Base-by-base conservation (phyloP, 164 flowering plant species). In the Piper betle region DNA sequence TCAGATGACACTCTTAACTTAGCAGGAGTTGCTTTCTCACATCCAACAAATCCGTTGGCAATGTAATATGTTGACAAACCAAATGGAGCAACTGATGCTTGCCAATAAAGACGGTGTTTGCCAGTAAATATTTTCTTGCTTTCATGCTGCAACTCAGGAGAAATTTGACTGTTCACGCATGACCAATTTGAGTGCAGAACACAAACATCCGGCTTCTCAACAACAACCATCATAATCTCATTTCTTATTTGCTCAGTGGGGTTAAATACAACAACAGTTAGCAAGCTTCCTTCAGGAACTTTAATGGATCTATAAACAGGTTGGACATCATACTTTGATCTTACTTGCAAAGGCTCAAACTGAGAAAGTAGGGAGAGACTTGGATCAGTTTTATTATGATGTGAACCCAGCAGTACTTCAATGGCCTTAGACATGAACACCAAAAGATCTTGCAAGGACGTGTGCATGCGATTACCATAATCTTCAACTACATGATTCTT, bases 401-500 rank as follows among this genome's bases (percentile, higher is more conserved):
- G 93, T 61, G 82, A 68, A 6, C 86, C 87, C 16, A 94, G 82
- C 25, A 94, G 75, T 37, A 78, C 78, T 74, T 94, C 97, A 73
- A 88, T 78, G 53, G 88, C 86, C 71, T 91, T 94, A 39, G 99
- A 79, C 97, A 94, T 94, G 73, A 94, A 94, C 66, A 87, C 77
- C 59, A 85, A 88, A 73, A 91, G 78, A 75, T 94, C 99, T 72
- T 85, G 87, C 59, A 91, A 71, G 61, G 96, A 90, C 55, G 84
- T 78, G 69, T 88, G 91, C 97, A 94, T 94, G 53, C 96, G 82
- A 41, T 69, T 77, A 59, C 99, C 99, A 75, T 94, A 94, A 67
- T 94, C 97, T 66, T 60, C 70, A 41, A 94, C 99, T 63, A 94
- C 99, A 66, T 94, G 96, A 78, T 88, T 87, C 70, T 88, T 91